These are phyloP conservation scores for Eutrema japonicum DNA, from an alignment of 345 rosid species.

Conservation along the genomic window DNA sequence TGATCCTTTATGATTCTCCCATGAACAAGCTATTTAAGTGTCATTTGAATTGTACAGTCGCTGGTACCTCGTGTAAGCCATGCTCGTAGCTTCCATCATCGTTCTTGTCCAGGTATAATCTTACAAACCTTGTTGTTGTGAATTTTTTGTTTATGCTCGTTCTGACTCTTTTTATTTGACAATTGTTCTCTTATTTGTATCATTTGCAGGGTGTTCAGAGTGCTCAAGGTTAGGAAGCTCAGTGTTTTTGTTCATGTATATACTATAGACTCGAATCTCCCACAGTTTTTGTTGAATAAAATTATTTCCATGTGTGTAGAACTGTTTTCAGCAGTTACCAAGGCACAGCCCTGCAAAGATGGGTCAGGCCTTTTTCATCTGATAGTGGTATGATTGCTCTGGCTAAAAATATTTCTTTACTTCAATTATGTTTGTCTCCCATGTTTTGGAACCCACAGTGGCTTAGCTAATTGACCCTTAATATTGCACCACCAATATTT, in stretches of 20 bases:
- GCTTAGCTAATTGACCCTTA: neutral
- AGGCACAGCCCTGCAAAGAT: constrained; percentile 47
- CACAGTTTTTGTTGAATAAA: neutral
- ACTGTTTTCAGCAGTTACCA: constrained; percentile 41
- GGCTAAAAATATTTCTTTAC: neutral
- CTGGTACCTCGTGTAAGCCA: constrained; percentile 51
- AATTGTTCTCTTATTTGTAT: constrained; percentile 14
- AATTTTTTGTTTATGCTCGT: neutral
- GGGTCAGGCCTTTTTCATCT: constrained; percentile 68
- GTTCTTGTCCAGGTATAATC: constrained; percentile 55
- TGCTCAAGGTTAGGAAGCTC: constrained; percentile 40
- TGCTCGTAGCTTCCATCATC: constrained; percentile 53
- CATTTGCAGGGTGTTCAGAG: constrained; percentile 51
- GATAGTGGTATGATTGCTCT: constrained; percentile 58
- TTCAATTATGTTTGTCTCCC: neutral
- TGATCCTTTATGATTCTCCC: constrained; percentile 14
- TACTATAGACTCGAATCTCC: neutral
- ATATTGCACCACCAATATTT: neutral
- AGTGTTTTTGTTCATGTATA: constrained; percentile 18
- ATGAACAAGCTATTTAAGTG: constrained; percentile 8
- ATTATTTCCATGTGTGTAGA: constrained; percentile 24
- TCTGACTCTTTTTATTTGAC: neutral
- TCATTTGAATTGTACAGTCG: constrained; percentile 47
- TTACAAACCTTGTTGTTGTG: neutral
- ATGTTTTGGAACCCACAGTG: neutral